Evolutionary conservation across 257 asterid species (phyloP).

Genomic region (Ajuga chamaepitys): DNA sequence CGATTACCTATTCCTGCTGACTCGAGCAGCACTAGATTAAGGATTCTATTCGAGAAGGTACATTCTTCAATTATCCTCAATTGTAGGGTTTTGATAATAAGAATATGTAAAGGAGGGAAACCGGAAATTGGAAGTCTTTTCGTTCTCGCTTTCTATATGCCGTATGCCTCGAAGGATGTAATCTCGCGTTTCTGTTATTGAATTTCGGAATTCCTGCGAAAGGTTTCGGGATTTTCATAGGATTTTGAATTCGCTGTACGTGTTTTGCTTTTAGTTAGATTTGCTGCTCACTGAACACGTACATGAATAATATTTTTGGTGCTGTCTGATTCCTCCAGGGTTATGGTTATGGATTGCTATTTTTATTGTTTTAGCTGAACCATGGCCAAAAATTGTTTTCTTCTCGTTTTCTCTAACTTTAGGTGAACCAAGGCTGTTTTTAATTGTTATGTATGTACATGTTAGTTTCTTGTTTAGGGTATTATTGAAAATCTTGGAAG

Average conservation of each 20-base stretch:
- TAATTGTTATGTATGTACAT: neutral
- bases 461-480: neutral
- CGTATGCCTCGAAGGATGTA: neutral
- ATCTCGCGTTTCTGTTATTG: neutral
- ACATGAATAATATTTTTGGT: neutral
- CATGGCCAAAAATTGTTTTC: no score
- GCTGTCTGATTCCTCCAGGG: neutral
- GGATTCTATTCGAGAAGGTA: constrained; percentile 12
- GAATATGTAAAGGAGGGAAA: neutral
- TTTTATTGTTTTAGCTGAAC: neutral
- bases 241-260: neutral
- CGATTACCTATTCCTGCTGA: neutral
- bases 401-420: no score
- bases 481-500: neutral
- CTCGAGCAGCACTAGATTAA: constrained; percentile 1
- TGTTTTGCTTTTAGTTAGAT: neutral
- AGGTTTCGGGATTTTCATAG: neutral
- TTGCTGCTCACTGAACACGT: neutral
- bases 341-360: neutral
- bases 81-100: constrained; percentile 2
- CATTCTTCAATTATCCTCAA: neutral
- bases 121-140: neutral
- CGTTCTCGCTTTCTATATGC: neutral
- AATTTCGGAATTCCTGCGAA: neutral
- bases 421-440: neutral